Evolutionary conservation across 148 eudicot genomes (phyloP).

Genomic region (Spergularia marina): DNA sequence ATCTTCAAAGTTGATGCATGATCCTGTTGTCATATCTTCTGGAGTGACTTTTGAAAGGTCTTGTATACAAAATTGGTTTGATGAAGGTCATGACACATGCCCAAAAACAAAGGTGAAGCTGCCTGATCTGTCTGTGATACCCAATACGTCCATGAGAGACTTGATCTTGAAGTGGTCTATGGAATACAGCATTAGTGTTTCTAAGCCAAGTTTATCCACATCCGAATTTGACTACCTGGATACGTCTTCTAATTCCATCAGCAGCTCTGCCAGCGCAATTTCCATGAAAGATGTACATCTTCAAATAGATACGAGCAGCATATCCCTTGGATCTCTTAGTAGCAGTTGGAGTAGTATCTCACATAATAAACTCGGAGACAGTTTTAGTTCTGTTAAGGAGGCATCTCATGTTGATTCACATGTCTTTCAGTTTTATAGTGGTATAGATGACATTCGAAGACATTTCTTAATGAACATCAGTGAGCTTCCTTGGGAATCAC

Average conservation of each 20-base stretch:
- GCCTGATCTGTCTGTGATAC: slow-evolving; percentile 39
- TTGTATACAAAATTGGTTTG: slow-evolving; percentile 80
- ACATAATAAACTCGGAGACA: slow-evolving; percentile 19
- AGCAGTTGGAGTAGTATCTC: slow-evolving; percentile 40
- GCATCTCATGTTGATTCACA: slow-evolving; percentile 20
- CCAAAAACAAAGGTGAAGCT: slow-evolving; percentile 60
- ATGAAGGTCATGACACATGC: slow-evolving; percentile 70
- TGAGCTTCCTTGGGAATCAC: slow-evolving; percentile 67
- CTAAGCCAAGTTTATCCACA: slow-evolving; percentile 35
- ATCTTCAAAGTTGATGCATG: slow-evolving; percentile 66
- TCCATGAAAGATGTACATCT: slow-evolving; percentile 65
- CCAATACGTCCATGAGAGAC: slow-evolving; percentile 56
- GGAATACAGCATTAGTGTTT: slow-evolving; percentile 28
- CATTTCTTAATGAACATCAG: slow-evolving; percentile 38
- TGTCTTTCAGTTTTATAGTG: slow-evolving; percentile 26
- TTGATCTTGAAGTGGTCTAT: slow-evolving; percentile 63
- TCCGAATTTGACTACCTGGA: slow-evolving; percentile 40
- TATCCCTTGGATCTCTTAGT: slow-evolving; percentile 55
- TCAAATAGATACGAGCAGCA: slow-evolving; percentile 53
- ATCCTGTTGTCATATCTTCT: slow-evolving; percentile 82
- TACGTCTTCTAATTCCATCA: slow-evolving; percentile 52
- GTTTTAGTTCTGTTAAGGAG: slow-evolving; percentile 23
- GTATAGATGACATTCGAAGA: slow-evolving; percentile 31
- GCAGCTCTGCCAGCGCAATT: slow-evolving; percentile 49
- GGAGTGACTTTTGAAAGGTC: slow-evolving; percentile 82